Conservation (phyloP, 78 protist species). For the Protostelium mycophagum region DNA sequence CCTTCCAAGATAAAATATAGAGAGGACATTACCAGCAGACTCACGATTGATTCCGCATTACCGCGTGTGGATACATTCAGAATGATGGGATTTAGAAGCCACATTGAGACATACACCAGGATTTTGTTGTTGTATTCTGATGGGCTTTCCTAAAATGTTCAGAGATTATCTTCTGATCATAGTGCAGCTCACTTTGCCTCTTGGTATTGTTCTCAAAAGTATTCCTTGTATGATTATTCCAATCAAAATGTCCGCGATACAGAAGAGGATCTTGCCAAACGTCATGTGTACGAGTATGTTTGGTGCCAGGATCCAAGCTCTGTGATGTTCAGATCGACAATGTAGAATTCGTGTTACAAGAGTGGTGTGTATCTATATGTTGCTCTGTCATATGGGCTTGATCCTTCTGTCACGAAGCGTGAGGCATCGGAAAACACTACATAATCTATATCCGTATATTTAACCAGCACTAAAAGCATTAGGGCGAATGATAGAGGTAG, state of each 20-base stretch:
- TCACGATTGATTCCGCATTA: slow-evolving; percentile 86
- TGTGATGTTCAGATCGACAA: slow-evolving; percentile 4
- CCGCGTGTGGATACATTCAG: slow-evolving; percentile 93
- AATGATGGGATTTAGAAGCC: slow-evolving; percentile 85
- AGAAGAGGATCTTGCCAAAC: slow-evolving; percentile 88
- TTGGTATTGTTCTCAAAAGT: slow-evolving; percentile 18
- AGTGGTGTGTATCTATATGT: slow-evolving; percentile 94
- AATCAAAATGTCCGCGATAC: slow-evolving; percentile 62
- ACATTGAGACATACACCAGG: slow-evolving; percentile 34
- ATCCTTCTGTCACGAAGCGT: slow-evolving; percentile 69
- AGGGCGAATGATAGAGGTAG: background rate
- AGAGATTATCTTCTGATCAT: background rate
- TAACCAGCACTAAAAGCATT: slow-evolving; percentile 62
- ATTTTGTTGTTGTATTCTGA: background rate
- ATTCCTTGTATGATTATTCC: slow-evolving; percentile 49
- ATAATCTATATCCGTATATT: slow-evolving; percentile 95
- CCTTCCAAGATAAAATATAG: slow-evolving; percentile 44
- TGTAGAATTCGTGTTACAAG: slow-evolving; percentile 28
- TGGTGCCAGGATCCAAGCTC: slow-evolving; percentile 75
- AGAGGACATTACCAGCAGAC: slow-evolving; percentile 65
- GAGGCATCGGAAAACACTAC: slow-evolving; percentile 91
- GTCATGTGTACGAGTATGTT: slow-evolving; percentile 50
- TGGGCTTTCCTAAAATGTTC: background rate
- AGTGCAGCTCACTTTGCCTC: slow-evolving; percentile 2
- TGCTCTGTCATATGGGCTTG: slow-evolving; percentile 83